These are phyloP conservation scores for Stenogyne calaminthoides DNA, from an alignment of 305 asterid genomes.

Conservation along the genomic window DNA sequence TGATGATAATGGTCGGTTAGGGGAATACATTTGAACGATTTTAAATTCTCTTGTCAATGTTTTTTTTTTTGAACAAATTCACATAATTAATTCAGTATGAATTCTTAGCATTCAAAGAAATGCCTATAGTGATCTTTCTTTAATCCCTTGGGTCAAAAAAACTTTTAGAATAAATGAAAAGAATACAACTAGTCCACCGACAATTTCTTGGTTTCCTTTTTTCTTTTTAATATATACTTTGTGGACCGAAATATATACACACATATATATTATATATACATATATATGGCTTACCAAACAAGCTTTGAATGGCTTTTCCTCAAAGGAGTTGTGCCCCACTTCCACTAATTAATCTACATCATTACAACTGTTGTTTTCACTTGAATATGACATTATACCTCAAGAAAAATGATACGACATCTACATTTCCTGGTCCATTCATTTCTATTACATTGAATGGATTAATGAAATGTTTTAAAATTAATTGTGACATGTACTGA, in stretches of 20 bases:
- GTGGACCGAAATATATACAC: slow-evolving; percentile 1
- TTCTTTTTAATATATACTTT: neutral
- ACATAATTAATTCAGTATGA: no score
- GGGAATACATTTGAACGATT: no score
- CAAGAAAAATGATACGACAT: neutral
- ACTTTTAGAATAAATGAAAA: neutral
- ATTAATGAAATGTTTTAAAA: neutral
- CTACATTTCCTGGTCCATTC: slow-evolving; percentile 7
- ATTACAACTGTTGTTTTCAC: slow-evolving; percentile 16
- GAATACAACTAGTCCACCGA: slow-evolving; percentile 12
- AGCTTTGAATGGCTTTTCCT: neutral
- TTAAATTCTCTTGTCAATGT: no score
- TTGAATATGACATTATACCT: slow-evolving; percentile 14
- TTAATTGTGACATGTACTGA: neutral
- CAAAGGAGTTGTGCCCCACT: slow-evolving; percentile 29
- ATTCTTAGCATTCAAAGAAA: neutral
- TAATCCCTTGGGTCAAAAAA: neutral
- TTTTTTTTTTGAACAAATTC: no score
- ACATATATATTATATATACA: neutral
- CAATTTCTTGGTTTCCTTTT: slow-evolving; percentile 2
- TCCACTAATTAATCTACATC: neutral
- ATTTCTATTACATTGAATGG: neutral
- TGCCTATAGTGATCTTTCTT: no score
- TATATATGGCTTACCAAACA: slow-evolving; percentile 16
- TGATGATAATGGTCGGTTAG: neutral